Conservation (phyloP, 2,329 filamentous ascomycete genomes). For the Epichloe amarillans region DNA sequence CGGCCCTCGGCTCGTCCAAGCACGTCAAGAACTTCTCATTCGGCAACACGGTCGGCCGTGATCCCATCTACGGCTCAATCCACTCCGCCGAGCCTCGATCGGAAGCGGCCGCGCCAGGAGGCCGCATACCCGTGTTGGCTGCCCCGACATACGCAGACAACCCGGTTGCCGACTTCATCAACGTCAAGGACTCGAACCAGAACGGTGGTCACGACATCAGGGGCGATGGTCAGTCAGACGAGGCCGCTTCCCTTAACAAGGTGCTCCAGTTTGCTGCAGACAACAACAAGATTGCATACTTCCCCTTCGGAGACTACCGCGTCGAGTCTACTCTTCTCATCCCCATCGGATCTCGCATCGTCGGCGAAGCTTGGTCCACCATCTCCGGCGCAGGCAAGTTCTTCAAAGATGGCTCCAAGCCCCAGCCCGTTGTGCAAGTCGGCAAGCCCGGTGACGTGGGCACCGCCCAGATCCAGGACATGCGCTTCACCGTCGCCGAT, state of each 20-base stretch:
- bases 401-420: slow-evolving; percentile 31
- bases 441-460: slow-evolving; percentile 37
- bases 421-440: slow-evolving; percentile 35
- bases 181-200: slow-evolving; percentile 25
- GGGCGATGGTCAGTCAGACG: slow-evolving; percentile 26
- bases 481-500: slow-evolving; percentile 36
- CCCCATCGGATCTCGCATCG: slow-evolving; percentile 30
- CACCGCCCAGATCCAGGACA: slow-evolving; percentile 35
- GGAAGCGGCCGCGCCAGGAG: slow-evolving; percentile 21
- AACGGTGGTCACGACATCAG: slow-evolving; percentile 17
- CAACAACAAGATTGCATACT: slow-evolving; percentile 16
- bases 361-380: slow-evolving; percentile 41
- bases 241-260: slow-evolving; percentile 23
- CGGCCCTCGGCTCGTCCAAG: slow-evolving; percentile 15
- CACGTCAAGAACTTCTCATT: slow-evolving; percentile 28
- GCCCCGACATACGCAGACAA: slow-evolving; percentile 26
- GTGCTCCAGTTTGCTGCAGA: slow-evolving; percentile 23
- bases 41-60: slow-evolving; percentile 27
- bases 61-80: slow-evolving; percentile 25
- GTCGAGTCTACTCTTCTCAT: slow-evolving; percentile 16
- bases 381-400: slow-evolving; percentile 32
- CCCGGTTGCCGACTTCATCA: slow-evolving; percentile 16
- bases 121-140: slow-evolving; percentile 21
- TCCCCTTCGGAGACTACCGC: slow-evolving; percentile 16
- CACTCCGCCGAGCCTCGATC: slow-evolving; percentile 20